Percentiles rank a stretch among this genome's conserved stretches.
phyloP scores from a whole-genome alignment of 2,329 filamentous ascomycete species.

The Chaetothyriales sp. region DNA sequence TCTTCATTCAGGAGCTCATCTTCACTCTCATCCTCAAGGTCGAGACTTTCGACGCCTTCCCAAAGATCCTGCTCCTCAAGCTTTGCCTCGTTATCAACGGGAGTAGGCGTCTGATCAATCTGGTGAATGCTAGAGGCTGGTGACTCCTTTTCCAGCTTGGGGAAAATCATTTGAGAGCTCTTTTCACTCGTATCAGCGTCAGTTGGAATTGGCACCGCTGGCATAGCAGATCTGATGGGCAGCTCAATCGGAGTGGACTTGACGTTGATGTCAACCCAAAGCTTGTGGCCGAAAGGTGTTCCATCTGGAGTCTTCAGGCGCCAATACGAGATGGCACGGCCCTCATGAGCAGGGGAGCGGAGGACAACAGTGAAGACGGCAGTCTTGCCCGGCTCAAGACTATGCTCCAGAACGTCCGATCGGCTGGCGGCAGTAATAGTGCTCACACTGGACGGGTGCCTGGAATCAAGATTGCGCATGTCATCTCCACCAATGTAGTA shows the following conservation, averaged over 20 bases:
- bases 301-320: constrained; percentile 71
- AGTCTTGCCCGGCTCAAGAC: constrained; percentile 58
- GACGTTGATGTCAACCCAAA: constrained; percentile 88
- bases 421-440: constrained; percentile 66
- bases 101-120: constrained; percentile 25
- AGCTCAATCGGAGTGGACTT: constrained; percentile 9
- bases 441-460: constrained; percentile 59
- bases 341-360: constrained; percentile 60
- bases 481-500: constrained; percentile 88
- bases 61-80: constrained; percentile 39
- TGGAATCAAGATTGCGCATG: constrained; percentile 81
- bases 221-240: constrained; percentile 12
- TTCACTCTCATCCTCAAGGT: constrained; percentile 31
- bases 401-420: constrained; percentile 58
- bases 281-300: constrained; percentile 71
- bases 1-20: constrained; percentile 88
- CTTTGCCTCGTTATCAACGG: constrained; percentile 22
- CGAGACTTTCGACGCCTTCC: constrained; percentile 44
- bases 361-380: constrained; percentile 71
- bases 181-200: constrained; percentile 22
- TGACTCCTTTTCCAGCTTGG: constrained; percentile 87
- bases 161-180: constrained; percentile 72
- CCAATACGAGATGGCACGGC: constrained; percentile 90
- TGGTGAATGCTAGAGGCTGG: constrained; percentile 66
- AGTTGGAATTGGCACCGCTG: constrained; percentile 16